Evolutionary conservation across 1,284 basidiomycete species (phyloP).

Genomic region (Fomitopsis schrenkii): DNA sequence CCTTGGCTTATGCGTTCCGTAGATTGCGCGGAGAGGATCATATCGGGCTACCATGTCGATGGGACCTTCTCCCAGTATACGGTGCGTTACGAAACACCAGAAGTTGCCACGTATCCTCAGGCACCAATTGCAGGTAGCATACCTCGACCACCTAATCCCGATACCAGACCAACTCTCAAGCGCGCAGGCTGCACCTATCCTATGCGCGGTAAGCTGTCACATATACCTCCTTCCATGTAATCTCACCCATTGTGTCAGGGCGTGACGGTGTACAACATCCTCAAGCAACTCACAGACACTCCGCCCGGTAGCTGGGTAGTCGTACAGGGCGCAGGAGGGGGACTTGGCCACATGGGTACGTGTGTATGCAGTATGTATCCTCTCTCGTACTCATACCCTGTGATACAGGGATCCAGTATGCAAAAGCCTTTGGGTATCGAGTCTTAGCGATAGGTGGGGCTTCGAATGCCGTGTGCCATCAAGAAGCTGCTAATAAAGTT

Average conservation of each 20-base stretch:
- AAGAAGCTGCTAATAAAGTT: not conserved
- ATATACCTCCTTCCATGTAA: not conserved
- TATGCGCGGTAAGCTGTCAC: slow-evolving; percentile 58
- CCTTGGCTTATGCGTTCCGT: not conserved
- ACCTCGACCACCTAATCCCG: slow-evolving; percentile 48
- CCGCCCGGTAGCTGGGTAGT: slow-evolving; percentile 63
- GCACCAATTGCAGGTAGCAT: slow-evolving; percentile 12
- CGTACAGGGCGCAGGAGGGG: slow-evolving; percentile 65
- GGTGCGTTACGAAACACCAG: slow-evolving; percentile 17
- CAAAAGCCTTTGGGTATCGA: slow-evolving; percentile 57
- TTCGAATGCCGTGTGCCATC: not conserved
- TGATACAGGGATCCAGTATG: slow-evolving; percentile 57
- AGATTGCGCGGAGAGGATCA: slow-evolving; percentile 59
- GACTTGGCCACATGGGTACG: slow-evolving; percentile 56
- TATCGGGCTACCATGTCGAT: slow-evolving; percentile 70
- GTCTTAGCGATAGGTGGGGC: slow-evolving; percentile 63
- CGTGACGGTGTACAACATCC: slow-evolving; percentile 65
- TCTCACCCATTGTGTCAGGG: slow-evolving; percentile 33
- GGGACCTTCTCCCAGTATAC: slow-evolving; percentile 83
- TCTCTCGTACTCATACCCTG: slow-evolving; percentile 8
- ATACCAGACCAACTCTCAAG: slow-evolving; percentile 68
- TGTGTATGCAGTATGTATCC: not conserved
- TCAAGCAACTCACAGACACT: slow-evolving; percentile 48
- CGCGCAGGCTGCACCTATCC: slow-evolving; percentile 71
- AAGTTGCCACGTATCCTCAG: not conserved